A percentile compares a stretch with the other conserved stretches of the same genome.
phyloP scores from a whole-genome alignment of 139 green algal species.

The Nannochloris sp. region DNA sequence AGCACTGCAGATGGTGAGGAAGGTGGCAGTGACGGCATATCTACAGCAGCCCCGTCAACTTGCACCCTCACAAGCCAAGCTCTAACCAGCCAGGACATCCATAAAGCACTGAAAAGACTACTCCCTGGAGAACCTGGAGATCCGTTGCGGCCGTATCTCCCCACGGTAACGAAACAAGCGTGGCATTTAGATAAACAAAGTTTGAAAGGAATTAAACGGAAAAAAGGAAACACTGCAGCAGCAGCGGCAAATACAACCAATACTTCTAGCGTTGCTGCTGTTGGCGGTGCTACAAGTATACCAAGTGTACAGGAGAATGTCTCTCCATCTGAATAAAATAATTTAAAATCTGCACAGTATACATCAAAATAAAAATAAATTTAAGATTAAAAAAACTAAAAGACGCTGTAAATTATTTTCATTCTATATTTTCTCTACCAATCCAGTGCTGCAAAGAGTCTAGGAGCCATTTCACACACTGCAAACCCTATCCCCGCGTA shows the following conservation, averaged over 20 bases:
- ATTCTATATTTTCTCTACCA: too few relatives aligned
- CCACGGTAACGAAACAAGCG: conserved; percentile 21
- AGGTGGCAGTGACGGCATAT: background rate
- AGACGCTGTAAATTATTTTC: too few relatives aligned
- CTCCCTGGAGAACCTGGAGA: conserved; percentile 15
- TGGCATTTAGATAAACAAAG: conserved; percentile 35
- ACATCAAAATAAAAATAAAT: background rate
- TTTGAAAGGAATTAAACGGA: conserved; percentile 29
- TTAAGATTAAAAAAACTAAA: background rate
- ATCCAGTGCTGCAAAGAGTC: conserved; percentile 6
- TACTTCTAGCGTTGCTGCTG: too few relatives aligned
- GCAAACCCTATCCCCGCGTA: conserved; percentile 33
- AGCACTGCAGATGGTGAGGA: background rate
- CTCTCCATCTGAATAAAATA: background rate
- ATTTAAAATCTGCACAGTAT: background rate
- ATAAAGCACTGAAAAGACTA: conserved; percentile 26
- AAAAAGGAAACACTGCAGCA: conserved; percentile 11
- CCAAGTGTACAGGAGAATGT: background rate
- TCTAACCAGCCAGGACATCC: conserved; percentile 26
- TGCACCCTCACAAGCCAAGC: background rate
- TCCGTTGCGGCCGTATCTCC: conserved; percentile 22
- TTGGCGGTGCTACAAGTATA: too few relatives aligned
- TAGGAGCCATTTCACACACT: conserved; percentile 15
- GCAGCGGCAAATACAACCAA: background rate
- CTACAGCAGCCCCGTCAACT: background rate